Conservation (phyloP, 2,329 filamentous ascomycete species). For the Calonectria henricotiae region DNA sequence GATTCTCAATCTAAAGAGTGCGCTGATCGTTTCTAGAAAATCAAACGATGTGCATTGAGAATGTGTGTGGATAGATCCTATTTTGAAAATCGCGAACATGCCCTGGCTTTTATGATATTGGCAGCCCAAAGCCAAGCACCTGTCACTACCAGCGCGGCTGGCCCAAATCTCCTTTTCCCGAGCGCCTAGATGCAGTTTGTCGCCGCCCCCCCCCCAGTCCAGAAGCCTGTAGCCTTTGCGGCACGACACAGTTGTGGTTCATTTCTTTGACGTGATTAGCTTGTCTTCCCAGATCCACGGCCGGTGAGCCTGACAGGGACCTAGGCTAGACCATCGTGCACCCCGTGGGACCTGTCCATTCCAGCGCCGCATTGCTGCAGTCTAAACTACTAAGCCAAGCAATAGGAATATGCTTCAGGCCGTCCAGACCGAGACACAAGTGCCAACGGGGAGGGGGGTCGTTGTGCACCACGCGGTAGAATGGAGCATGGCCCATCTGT, state of each 20-base stretch:
- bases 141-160: constrained; percentile 13
- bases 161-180: constrained; percentile 25
- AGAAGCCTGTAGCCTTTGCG: constrained; percentile 5
- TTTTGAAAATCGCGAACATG: constrained; percentile 12
- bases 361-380: constrained; percentile 17
- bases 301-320: constrained; percentile 30
- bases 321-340: constrained; percentile 12
- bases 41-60: constrained; percentile 30
- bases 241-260: constrained; percentile 26
- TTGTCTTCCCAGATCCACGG: constrained; percentile 15
- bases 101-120: constrained; percentile 30
- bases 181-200: constrained; percentile 17
- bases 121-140: constrained; percentile 19
- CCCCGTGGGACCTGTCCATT: constrained; percentile 1
- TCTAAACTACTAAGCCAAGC: constrained; percentile 3
- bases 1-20: constrained; percentile 8
- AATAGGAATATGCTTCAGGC: constrained; percentile 23
- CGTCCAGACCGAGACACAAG: constrained; percentile 14
- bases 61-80: constrained; percentile 5
- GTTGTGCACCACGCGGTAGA: constrained; percentile 7
- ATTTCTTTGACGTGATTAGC: constrained; percentile 25
- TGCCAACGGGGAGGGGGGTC: constrained; percentile 17
- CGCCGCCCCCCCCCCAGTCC: constrained; percentile 17
- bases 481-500: constrained; percentile 4
- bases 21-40: constrained; percentile 24